Evolutionary conservation across 306 rosid genomes (phyloP).

Genomic region (Begonia fuchsioides): DNA sequence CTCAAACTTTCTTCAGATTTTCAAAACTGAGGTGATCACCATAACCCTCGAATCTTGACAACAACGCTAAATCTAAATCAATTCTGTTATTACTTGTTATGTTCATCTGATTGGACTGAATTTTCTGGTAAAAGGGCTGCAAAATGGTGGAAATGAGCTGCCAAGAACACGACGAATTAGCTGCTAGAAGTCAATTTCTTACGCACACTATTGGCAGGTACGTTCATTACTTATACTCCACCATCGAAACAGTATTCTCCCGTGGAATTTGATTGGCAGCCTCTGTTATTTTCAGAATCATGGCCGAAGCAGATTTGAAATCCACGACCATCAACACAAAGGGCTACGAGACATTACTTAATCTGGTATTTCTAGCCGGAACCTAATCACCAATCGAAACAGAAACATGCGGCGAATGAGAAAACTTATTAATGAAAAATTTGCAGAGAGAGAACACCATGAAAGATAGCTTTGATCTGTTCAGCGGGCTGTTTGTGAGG

Average conservation of each 20-base stretch:
- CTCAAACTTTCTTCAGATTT: conserved; percentile 37
- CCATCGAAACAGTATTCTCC: not conserved
- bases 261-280: not conserved
- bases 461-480: conserved; percentile 38
- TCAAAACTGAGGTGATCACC: conserved; percentile 26
- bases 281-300: conserved; percentile 16
- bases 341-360: conserved; percentile 33
- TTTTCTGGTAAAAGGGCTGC: conserved; percentile 33
- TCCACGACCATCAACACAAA: conserved; percentile 41
- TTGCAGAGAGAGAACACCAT: conserved; percentile 41
- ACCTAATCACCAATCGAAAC: not conserved
- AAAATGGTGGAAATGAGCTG: conserved; percentile 49
- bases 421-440: conserved; percentile 5
- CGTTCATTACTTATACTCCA: not conserved
- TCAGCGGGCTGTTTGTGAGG: conserved; percentile 26
- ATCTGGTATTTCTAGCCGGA: conserved; percentile 21
- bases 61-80: no score
- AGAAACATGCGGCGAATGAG: not conserved
- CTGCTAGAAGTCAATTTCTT: conserved; percentile 52
- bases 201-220: conserved; percentile 65
- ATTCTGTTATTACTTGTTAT: not conserved
- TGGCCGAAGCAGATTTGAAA: conserved; percentile 36
- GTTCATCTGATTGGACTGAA: not conserved
- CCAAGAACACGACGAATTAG: conserved; percentile 49
- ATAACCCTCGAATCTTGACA: not conserved